Evolutionary conservation across 345 rosid species (phyloP).

Genomic region (Combretum micranthum): DNA sequence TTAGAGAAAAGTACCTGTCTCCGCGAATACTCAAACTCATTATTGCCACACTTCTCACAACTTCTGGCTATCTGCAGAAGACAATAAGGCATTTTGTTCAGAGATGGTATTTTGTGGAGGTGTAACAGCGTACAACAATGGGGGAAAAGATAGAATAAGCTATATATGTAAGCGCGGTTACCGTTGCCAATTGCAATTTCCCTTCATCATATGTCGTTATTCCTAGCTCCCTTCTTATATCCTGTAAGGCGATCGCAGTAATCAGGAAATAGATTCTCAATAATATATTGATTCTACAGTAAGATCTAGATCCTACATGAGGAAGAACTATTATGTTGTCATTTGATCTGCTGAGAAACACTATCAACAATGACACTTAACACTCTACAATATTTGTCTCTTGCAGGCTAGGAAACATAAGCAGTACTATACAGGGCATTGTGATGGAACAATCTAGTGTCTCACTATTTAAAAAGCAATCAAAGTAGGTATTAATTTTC

Average conservation of each 20-base stretch:
- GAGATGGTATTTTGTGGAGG: too few species aligned
- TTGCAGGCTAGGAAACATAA: too few species aligned
- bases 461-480: too few species aligned
- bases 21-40: conserved; percentile 26
- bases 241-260: conserved; percentile 15
- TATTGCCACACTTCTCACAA: conserved; percentile 34
- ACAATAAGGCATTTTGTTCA: background rate
- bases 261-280: background rate
- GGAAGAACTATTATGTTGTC: too few species aligned
- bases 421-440: too few species aligned
- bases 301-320: background rate
- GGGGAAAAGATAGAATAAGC: too few species aligned
- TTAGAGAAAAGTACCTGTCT: conserved; percentile 25
- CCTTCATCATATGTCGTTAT: conserved; percentile 25
- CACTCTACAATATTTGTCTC: too few species aligned
- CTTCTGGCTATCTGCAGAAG: conserved; percentile 20
- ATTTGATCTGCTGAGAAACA: too few species aligned
- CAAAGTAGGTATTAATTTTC: too few species aligned
- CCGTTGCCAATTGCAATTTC: conserved; percentile 17
- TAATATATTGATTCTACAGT: background rate
- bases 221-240: conserved; percentile 37
- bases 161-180: background rate
- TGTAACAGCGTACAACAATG: too few species aligned
- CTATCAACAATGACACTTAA: too few species aligned
- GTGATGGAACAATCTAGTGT: too few species aligned